A percentile compares a stretch with the other conserved stretches of the same genome.
Evolutionary conservation across 768 basidiomycete genomes (phyloP).

Genomic region (Mycena latifolia): DNA sequence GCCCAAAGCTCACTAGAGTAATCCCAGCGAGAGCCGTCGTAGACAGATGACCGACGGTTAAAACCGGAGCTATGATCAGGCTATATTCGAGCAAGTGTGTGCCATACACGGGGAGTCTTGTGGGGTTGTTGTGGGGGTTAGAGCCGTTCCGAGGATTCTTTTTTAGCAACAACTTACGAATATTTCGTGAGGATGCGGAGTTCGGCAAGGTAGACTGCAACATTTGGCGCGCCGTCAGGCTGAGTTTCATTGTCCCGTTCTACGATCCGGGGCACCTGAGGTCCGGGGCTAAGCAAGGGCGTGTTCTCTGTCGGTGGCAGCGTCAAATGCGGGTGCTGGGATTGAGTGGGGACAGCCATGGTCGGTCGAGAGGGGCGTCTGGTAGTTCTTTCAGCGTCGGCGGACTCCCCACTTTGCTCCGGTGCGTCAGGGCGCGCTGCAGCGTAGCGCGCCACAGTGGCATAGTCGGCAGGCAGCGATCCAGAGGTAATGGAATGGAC

Average conservation of each 20-base stretch:
- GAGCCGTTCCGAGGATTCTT: not conserved
- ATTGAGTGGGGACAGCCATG: conserved; percentile 36
- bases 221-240: conserved; percentile 44
- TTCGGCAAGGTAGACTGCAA: conserved; percentile 67
- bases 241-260: conserved; percentile 58
- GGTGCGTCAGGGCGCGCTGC: conserved; percentile 38
- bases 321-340: conserved; percentile 12
- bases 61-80: conserved; percentile 84
- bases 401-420: conserved; percentile 10
- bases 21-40: conserved; percentile 91
- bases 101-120: conserved; percentile 45
- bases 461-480: conserved; percentile 76
- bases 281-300: conserved; percentile 61
- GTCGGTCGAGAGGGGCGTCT: conserved; percentile 32
- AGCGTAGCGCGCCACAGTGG: conserved; percentile 67
- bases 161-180: too few relatives aligned
- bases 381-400: conserved; percentile 10
- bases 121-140: not conserved
- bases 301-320: conserved; percentile 60
- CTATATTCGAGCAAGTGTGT: conserved; percentile 89
- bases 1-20: conserved; percentile 55
- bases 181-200: conserved; percentile 70
- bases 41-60: conserved; percentile 92
- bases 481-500: conserved; percentile 69
- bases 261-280: conserved; percentile 68